Percentiles rank a stretch among this genome's conserved stretches.
These are phyloP conservation scores for Tetraselmis chui DNA, from an alignment of 139 green algal genomes.

Conservation along the genomic window DNA sequence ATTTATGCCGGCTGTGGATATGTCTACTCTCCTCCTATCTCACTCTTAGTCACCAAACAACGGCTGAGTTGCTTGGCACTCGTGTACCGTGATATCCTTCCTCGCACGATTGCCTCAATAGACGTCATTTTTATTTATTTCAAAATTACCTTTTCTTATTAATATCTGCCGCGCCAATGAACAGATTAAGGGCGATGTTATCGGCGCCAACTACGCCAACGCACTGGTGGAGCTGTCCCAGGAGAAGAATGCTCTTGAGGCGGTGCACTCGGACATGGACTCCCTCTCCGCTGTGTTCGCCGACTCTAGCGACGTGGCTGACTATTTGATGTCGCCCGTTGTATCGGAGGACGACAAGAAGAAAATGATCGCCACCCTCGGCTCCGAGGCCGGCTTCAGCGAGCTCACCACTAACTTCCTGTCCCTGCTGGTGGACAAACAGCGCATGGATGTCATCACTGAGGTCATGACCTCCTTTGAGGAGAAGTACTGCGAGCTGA, in stretches of 20 bases:
- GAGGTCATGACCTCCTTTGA: conserved; percentile 91
- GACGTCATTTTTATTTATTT: too few relatives aligned
- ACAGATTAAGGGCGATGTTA: conserved; percentile 5
- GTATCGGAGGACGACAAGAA: conserved; percentile 79
- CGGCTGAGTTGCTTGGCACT: too few relatives aligned
- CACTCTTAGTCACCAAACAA: too few relatives aligned
- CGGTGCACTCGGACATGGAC: conserved; percentile 77
- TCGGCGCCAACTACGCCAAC: conserved; percentile 79
- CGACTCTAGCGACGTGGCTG: conserved; percentile 49
- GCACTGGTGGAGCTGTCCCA: conserved; percentile 89
- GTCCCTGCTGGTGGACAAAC: conserved; percentile 89
- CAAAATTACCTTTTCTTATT: too few relatives aligned
- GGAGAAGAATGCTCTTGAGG: conserved; percentile 76
- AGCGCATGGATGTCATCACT: conserved; percentile 66
- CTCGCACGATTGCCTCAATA: too few relatives aligned
- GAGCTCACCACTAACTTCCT: conserved; percentile 93
- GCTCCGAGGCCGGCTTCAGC: conserved; percentile 70
- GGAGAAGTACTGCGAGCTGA: conserved; percentile 87
- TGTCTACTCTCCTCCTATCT: too few relatives aligned
- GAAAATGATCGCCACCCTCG: conserved; percentile 73
- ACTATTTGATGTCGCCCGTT: conserved; percentile 86
- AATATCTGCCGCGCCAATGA: too few relatives aligned
- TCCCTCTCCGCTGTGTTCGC: conserved; percentile 30
- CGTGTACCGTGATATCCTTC: too few relatives aligned
- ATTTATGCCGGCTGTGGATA: too few relatives aligned